Conservation (phyloP, 257 asterid genomes). For the Solanum boliviense region DNA sequence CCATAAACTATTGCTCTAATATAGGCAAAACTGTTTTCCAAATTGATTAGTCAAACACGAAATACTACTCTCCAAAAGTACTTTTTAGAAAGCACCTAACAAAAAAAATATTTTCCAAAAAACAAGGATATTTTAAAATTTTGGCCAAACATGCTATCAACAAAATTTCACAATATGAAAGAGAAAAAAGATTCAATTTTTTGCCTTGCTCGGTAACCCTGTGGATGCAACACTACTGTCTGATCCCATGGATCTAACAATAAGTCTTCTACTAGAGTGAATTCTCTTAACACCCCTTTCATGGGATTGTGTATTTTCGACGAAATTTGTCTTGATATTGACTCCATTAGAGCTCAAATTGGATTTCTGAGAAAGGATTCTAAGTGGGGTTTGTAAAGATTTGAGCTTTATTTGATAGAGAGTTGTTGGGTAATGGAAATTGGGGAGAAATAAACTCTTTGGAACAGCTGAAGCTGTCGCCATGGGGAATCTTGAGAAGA, state of each 20-base stretch:
- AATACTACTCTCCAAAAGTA: not conserved
- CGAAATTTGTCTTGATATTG: not conserved
- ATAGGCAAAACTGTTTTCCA: not conserved
- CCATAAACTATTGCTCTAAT: not conserved
- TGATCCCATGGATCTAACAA: constrained; percentile 38
- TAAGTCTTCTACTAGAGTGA: constrained; percentile 13
- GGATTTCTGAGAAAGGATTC: constrained; percentile 1
- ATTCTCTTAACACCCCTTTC: constrained; percentile 7
- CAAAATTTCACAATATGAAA: not conserved
- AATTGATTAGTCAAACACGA: not conserved
- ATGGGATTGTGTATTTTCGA: constrained; percentile 2
- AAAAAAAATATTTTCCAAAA: not conserved
- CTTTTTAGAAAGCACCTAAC: not conserved
- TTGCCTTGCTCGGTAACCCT: constrained; percentile 42
- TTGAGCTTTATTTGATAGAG: not conserved
- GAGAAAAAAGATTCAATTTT: not conserved
- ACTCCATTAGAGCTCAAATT: constrained; percentile 9
- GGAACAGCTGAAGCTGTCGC: constrained; percentile 34
- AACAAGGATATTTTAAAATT: rapidly evolving
- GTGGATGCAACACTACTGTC: constrained; percentile 28
- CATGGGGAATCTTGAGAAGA: constrained; percentile 13
- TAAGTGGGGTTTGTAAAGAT: constrained; percentile 13
- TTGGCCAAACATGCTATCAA: not conserved
- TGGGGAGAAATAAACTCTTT: constrained; percentile 15
- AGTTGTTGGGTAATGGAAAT: constrained; percentile 13